phyloP scores from a whole-genome alignment of 2,329 filamentous ascomycete genomes.

The Periconia digitata region DNA sequence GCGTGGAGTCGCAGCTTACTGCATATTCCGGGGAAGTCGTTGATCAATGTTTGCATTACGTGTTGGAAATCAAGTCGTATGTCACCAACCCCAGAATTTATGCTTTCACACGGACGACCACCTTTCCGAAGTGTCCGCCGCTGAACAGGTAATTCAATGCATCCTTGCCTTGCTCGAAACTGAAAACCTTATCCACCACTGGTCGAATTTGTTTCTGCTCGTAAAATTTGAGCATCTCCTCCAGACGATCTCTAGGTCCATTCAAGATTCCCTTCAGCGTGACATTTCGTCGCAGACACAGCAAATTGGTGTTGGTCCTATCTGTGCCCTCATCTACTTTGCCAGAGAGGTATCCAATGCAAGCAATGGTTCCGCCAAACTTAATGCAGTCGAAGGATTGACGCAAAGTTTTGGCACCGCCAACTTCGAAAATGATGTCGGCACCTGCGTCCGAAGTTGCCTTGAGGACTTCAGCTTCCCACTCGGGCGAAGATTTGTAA shows the following conservation, averaged over 20 bases:
- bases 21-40: neutral
- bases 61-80: neutral
- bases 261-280: conserved; percentile 63
- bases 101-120: conserved; percentile 36
- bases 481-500: conserved; percentile 60
- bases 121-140: conserved; percentile 45
- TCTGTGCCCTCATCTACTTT: conserved; percentile 60
- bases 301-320: conserved; percentile 62
- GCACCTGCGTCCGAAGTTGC: conserved; percentile 46
- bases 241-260: conserved; percentile 59
- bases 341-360: conserved; percentile 49
- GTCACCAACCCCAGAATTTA: neutral
- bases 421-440: conserved; percentile 55
- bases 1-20: neutral
- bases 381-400: conserved; percentile 48
- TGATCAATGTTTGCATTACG: neutral
- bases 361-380: conserved; percentile 46
- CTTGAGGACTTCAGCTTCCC: conserved; percentile 60
- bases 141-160: conserved; percentile 33
- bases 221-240: conserved; percentile 48
- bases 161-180: conserved; percentile 36
- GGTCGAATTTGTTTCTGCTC: conserved; percentile 44
- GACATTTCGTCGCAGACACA: conserved; percentile 53
- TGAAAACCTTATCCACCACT: conserved; percentile 45
- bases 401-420: conserved; percentile 53